Conservation (phyloP, 495 filamentous ascomycete species). For the Penicillium waksmanii region DNA sequence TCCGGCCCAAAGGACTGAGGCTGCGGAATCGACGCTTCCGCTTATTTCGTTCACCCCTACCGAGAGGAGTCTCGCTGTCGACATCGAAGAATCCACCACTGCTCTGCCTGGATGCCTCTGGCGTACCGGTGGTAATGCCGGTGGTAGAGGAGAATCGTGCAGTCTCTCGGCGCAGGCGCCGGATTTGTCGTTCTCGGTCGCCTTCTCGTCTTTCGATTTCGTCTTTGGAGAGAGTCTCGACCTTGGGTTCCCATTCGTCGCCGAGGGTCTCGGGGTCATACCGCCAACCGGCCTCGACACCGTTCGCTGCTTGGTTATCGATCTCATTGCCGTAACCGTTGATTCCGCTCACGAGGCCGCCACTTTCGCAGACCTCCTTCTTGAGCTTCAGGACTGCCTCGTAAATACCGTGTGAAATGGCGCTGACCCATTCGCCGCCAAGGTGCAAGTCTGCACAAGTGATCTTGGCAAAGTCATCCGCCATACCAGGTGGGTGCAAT, state of each 20-base stretch:
- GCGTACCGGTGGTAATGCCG: constrained; percentile 58
- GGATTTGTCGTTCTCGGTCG: constrained; percentile 87
- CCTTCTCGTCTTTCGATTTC: constrained; percentile 98
- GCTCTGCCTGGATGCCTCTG: constrained; percentile 59
- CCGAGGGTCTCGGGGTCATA: constrained; percentile 89
- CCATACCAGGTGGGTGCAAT: constrained; percentile 85
- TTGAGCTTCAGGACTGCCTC: constrained; percentile 91
- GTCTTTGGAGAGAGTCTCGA: constrained; percentile 88
- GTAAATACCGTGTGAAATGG: constrained; percentile 95
- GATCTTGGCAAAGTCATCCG: constrained; percentile 87
- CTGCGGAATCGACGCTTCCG: constrained; percentile 93
- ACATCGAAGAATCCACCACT: constrained; percentile 60
- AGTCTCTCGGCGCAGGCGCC: constrained; percentile 85
- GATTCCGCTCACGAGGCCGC: constrained; percentile 73
- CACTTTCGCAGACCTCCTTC: constrained; percentile 93
- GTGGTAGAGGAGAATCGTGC: constrained; percentile 86
- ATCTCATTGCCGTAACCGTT: constrained; percentile 75
- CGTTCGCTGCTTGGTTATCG: constrained; percentile 83
- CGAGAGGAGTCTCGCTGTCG: constrained; percentile 70
- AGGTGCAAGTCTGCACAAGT: constrained; percentile 92
- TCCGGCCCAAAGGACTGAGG: constrained; percentile 72
- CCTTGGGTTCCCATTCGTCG: constrained; percentile 92
- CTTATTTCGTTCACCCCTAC: constrained; percentile 85
- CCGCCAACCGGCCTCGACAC: constrained; percentile 85
- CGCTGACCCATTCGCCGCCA: constrained; percentile 88